Conservation (phyloP, 805 yeast genomes). For the Yamadazyma kitorensis region DNA sequence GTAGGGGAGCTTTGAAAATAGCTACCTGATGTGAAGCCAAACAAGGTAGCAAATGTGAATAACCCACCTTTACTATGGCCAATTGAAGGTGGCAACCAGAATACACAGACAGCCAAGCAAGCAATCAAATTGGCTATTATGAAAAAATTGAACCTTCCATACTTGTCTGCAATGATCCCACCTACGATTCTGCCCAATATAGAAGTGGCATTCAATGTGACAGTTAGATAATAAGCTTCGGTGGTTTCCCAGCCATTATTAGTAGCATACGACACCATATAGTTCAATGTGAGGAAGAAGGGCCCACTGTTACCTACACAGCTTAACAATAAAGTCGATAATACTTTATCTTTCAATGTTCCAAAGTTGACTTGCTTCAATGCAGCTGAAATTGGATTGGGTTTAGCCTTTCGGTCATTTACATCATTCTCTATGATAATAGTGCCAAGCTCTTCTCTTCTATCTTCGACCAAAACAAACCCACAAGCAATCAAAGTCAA, state of each 20-base stretch:
- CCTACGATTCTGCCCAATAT: conserved; percentile 22
- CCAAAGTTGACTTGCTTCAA: conserved; percentile 17
- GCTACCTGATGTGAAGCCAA: conserved; percentile 24
- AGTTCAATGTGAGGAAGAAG: conserved; percentile 19
- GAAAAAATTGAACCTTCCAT: conserved; percentile 22
- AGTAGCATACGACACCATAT: conserved; percentile 21
- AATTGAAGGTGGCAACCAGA: conserved; percentile 22
- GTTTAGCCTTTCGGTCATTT: conserved; percentile 2
- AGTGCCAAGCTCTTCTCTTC: conserved; percentile 8
- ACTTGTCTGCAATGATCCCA: conserved; percentile 19
- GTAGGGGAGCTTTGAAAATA: conserved; percentile 20
- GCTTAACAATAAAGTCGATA: conserved; percentile 16
- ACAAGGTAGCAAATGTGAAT: conserved; percentile 18
- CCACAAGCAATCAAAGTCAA: conserved; percentile 17
- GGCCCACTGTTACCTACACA: conserved; percentile 24
- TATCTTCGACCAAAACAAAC: conserved; percentile 17
- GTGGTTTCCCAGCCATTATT: conserved; percentile 16
- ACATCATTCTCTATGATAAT: conserved; percentile 1
- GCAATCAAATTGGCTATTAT: conserved; percentile 16
- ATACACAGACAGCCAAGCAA: conserved; percentile 15
- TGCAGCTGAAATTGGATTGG: conserved; percentile 10
- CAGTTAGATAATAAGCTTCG: conserved; percentile 16
- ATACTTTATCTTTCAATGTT: conserved; percentile 17
- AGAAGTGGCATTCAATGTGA: conserved; percentile 20
- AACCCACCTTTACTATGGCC: conserved; percentile 21